Evolutionary conservation across 2,329 filamentous ascomycete species (phyloP), one percentile per base, ranked within the genome.

Genomic region (Phaeosphaeria sp.): DNA sequence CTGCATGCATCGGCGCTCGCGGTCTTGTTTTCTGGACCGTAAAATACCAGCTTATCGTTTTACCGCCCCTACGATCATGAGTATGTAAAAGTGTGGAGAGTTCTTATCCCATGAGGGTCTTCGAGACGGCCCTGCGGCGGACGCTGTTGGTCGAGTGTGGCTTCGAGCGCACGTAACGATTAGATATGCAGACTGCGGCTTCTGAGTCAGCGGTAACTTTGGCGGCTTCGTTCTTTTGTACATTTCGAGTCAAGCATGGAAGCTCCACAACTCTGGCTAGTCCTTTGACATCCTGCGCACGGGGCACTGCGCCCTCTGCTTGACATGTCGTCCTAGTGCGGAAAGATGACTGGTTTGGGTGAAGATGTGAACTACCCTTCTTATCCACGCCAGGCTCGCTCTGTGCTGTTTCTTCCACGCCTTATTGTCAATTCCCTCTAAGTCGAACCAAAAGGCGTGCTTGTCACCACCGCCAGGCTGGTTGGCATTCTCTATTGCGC

Each of bases 221-320:
- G 30, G 15, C 30, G 11, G 30, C 6, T 13, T 36, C n/a, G 50
- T 60, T 55, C 24, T 51, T 27, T 57, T 51, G 42, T 52, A 55
- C 46, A 52, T 53, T 45, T 49, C 54, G 30, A 25, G 30, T 55
- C 40, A 55, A 55, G 45, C 44, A 33, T 11, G 17, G 24, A 20
- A 13, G 15, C 46, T 36, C 44, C 40, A 30, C 45, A 53, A 44
- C 27, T 48, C 51, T 53, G 52, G 57, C 57, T 58, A 63, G 61
- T 57, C 51, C 44, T 42, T 43, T 53, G 25, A 47, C 59, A 49
- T 39, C 39, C n/a, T 52, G 24, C 50, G 61, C 61, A 62, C 57
- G 54, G 60, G 15, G n/a, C 43, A 59, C 55, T 59, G 55, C 64
- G 64, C 64, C 64, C 64, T 66, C 60, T 54, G 53, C 25, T 62